Percentiles rank a stretch among this genome's conserved stretches.
Evolutionary conservation across 176 grass and related monocot species (phyloP).

Genomic region (Cenchrus purpureus): DNA sequence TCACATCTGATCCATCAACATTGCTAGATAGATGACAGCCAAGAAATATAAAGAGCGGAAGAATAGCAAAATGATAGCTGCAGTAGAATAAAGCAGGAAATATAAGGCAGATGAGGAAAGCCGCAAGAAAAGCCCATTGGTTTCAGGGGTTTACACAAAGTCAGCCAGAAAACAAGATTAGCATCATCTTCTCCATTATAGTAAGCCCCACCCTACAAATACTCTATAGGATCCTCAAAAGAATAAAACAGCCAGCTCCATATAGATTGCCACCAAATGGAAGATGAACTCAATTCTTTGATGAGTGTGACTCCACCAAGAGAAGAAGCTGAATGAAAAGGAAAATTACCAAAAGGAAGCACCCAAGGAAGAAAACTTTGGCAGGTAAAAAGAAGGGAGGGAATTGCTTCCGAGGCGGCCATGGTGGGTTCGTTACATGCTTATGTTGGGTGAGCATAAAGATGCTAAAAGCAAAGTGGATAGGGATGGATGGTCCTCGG

Average conservation of each 20-base stretch:
- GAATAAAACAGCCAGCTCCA: conserved; percentile 23
- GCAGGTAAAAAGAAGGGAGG: conserved; percentile 52
- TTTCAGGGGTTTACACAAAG: conserved; percentile 42
- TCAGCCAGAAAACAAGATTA: conserved; percentile 27
- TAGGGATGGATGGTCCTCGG: conserved; percentile 39
- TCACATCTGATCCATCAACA: conserved; percentile 29
- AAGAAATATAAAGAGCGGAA: conserved; percentile 41
- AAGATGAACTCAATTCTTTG: conserved; percentile 33
- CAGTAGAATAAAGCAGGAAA: conserved; percentile 39
- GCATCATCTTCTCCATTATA: conserved; percentile 32
- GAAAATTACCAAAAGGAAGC: conserved; percentile 40
- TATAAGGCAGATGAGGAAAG: conserved; percentile 39
- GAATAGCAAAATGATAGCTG: conserved; percentile 14
- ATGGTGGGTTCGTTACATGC: conserved; percentile 51
- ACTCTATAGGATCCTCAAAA: not conserved
- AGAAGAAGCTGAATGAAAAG: conserved; percentile 43
- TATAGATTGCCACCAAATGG: conserved; percentile 32
- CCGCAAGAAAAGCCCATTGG: conserved; percentile 38
- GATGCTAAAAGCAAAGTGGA: conserved; percentile 44
- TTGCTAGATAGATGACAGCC: conserved; percentile 37
- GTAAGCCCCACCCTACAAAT: conserved; percentile 9
- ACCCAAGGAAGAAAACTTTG: conserved; percentile 43
- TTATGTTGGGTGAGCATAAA: conserved; percentile 47
- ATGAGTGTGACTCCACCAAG: conserved; percentile 37
- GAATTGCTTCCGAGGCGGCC: conserved; percentile 38